Evolutionary conservation across 139 green algal genomes (phyloP), one percentile per base, ranked within the genome.

Genomic region (Diplosphaera chodatii): DNA sequence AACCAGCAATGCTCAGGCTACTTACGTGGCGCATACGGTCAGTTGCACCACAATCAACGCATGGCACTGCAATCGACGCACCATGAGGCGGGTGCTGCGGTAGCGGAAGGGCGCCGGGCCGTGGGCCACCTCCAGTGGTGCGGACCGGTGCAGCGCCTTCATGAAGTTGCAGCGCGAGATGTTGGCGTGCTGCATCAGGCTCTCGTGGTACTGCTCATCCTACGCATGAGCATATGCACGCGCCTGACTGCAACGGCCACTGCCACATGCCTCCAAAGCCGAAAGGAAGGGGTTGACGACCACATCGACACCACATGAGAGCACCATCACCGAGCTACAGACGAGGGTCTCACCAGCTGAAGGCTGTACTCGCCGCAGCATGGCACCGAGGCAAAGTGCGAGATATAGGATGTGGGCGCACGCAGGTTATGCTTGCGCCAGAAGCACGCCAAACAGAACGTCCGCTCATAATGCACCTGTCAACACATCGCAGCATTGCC

Each of bases 81-180:
- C 48, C 48, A 59, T 59, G 48, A 59, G 48, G 48, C 48, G 48
- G 48, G 48, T 59, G 16, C 48, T 59, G 48, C 48, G 48, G 48
- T 59, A 59, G 48, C 48, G 48, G 48, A 59, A 59, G 48, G 48
- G 48, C 48, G 48, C 48, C 13, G 48, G 48, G 3, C 48, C 48
- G 16, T 59, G 48, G 3, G 48, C 48, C 16, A 59, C 48, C 48
- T 59, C 48, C 48, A 59, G 48, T 18, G 48, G 48, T 18, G 48
- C 48, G 13, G 48, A 59, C 13, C 48, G 48, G 48, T 59, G 48
- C 48, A 59, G 16, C 8, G 48, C 48, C 48, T 59, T 59, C 48
- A 59, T 59, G 48, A 59, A 59, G 48, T 59, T 59, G 48, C 48
- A 59, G 16, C 48, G 48, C 48, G 48, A 59, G 48, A 59, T 59